Conservation (phyloP, 768 basidiomycete genomes). For the Exidia glandulosa region DNA sequence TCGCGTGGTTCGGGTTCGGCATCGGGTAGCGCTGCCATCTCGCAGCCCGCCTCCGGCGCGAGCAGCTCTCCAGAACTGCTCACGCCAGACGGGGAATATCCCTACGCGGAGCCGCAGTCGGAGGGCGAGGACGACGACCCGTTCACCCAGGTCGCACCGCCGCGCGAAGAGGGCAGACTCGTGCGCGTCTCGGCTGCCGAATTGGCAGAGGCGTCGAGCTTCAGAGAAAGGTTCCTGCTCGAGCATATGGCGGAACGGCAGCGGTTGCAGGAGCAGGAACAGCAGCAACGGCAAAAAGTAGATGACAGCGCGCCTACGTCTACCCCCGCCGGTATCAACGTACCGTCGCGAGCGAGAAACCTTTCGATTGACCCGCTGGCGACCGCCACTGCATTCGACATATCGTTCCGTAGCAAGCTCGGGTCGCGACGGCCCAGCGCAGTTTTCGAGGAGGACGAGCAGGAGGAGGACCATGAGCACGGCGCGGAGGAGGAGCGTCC, state of each 20-base stretch:
- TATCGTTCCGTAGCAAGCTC: conserved; percentile 67
- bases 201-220: conserved; percentile 77
- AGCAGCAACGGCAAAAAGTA: conserved; percentile 11
- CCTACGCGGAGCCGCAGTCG: conserved; percentile 82
- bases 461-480: conserved; percentile 19
- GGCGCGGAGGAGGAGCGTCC: conserved; percentile 26
- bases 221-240: conserved; percentile 40
- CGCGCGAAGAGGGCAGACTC: conserved; percentile 65
- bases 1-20: conserved; percentile 7
- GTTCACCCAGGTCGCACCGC: conserved; percentile 44
- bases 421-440: conserved; percentile 21
- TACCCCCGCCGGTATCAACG: conserved; percentile 2
- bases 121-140: conserved; percentile 92
- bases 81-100: conserved; percentile 8
- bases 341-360: conserved; percentile 12
- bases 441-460: conserved; percentile 12
- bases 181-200: conserved; percentile 64
- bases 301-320: conserved; percentile 18
- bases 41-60: conserved; percentile 30
- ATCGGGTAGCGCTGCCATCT: too few relatives aligned
- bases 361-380: conserved; percentile 82
- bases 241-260: conserved; percentile 49
- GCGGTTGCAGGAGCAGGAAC: conserved; percentile 15
- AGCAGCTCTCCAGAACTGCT: background rate
- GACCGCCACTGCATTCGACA: conserved; percentile 72